These are phyloP conservation scores for Candolleomyces aberdarensis DNA, from an alignment of 768 basidiomycete genomes.

Conservation along the genomic window DNA sequence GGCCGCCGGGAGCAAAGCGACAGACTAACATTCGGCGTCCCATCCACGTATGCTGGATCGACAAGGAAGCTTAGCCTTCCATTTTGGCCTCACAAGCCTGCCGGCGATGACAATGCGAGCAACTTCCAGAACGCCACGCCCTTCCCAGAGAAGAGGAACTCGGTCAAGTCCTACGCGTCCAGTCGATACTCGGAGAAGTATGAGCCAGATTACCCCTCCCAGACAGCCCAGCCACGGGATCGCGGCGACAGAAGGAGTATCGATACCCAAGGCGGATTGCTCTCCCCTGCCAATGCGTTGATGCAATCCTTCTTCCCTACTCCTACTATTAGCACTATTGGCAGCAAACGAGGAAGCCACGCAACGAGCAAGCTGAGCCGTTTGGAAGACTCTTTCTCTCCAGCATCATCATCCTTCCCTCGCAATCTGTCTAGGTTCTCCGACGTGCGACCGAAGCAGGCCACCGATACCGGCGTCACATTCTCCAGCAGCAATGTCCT, in stretches of 20 bases:
- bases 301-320: constrained; percentile 3
- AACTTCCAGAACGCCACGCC: background rate
- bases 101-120: background rate
- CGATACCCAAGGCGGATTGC: background rate
- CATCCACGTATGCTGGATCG: constrained; percentile 3
- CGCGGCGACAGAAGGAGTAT: background rate
- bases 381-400: background rate
- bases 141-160: background rate
- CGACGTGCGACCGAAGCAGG: background rate
- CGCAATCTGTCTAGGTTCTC: background rate
- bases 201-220: background rate
- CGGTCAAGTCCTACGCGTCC: background rate
- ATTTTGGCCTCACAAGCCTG: constrained; percentile 1
- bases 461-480: background rate
- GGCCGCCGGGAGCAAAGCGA: background rate
- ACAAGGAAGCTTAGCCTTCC: background rate
- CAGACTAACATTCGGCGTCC: background rate
- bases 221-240: background rate
- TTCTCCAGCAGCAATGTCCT: background rate
- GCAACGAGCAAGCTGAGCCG: background rate
- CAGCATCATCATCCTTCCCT: background rate
- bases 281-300: background rate
- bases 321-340: too few species aligned
- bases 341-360: background rate
- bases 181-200: constrained; percentile 1